These are phyloP conservation scores for Hyaloscypha finlandica DNA, from an alignment of 495 filamentous ascomycete species.

Conservation along the genomic window DNA sequence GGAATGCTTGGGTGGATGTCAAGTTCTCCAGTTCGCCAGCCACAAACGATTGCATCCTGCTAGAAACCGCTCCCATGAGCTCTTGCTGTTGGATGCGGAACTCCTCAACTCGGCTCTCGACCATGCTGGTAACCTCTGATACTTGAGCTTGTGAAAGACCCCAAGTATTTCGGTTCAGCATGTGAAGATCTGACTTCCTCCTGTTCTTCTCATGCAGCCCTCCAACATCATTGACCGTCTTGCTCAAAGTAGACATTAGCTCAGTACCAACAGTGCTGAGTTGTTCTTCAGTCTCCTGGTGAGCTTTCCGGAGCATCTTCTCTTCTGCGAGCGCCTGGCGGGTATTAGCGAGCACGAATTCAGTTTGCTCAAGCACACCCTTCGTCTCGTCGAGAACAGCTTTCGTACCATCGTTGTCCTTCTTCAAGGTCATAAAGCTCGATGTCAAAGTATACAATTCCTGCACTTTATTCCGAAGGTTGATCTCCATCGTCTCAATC, in stretches of 20 bases:
- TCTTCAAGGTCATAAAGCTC: slow-evolving; percentile 81
- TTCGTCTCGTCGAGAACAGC: slow-evolving; percentile 74
- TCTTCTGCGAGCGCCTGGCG: slow-evolving; percentile 78
- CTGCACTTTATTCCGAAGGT: slow-evolving; percentile 86
- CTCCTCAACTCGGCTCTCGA: slow-evolving; percentile 69
- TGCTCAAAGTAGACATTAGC: slow-evolving; percentile 71
- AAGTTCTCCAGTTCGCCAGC: slow-evolving; percentile 69
- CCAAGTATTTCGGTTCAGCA: slow-evolving; percentile 77
- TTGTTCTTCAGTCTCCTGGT: slow-evolving; percentile 79
- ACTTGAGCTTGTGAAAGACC: slow-evolving; percentile 73
- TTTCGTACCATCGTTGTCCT: slow-evolving; percentile 78
- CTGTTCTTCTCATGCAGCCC: slow-evolving; percentile 80
- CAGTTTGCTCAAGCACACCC: slow-evolving; percentile 80
- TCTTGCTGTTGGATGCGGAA: slow-evolving; percentile 71
- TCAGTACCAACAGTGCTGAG: slow-evolving; percentile 70
- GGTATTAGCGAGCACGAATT: slow-evolving; percentile 75
- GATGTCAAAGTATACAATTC: slow-evolving; percentile 84
- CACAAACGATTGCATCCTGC: slow-evolving; percentile 73
- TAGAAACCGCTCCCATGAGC: slow-evolving; percentile 65
- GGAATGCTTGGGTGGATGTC: slow-evolving; percentile 62
- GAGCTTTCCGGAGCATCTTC: slow-evolving; percentile 74
- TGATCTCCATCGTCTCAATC: slow-evolving; percentile 89
- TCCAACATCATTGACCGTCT: slow-evolving; percentile 76
- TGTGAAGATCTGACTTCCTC: slow-evolving; percentile 81
- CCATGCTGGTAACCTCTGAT: slow-evolving; percentile 66